Evolutionary conservation across 176 grass and related monocot genomes (phyloP), one percentile per base, ranked within the genome.

Genomic region (Ensete ventricosum): DNA sequence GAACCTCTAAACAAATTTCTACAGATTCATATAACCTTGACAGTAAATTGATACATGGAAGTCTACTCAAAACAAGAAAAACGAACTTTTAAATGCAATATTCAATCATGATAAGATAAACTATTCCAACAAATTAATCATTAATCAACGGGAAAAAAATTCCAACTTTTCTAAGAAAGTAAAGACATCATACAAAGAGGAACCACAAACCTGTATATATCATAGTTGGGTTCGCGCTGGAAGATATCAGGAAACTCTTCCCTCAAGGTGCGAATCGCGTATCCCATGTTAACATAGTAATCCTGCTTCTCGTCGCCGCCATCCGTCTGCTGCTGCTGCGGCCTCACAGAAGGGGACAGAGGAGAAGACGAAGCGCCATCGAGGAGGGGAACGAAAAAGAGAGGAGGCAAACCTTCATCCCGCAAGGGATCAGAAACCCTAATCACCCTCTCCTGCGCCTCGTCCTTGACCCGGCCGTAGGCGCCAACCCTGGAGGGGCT

Each of bases 231-330:
- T 63, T 91, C 95, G 50, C 88, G 85, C 72, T 64, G 78, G 73
- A 99, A 89, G 8, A 89, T 84, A 53, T 87, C 82, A 27, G 90
- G 86, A 62, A 99, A 86, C 60, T 99, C 95, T 82, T 99, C 95
- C 79, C 95, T 81, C 64, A 99, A 81, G 21, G 90, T 91, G 59
- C 95, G 88, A 84, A 99, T 94, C 5, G 95, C 95, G 71, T 99
- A 94, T 1, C 95, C 95, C 70, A 99, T 74, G 62, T 99, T 99
- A 11, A 99, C 88, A 78, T 99, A 94, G 82, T 99, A 99, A 24
- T 79, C 52, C 68, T 88, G 81, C 82, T 81, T 82, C 67, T 87
- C 84, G 72, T 91, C 90, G 9, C 81, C 85, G 26, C 75, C 85
- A 59, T 58, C 50, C 55, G 51, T 76, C 53, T 13, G 68, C 54